Percentiles rank a stretch among this genome's conserved stretches.
phyloP scores from a whole-genome alignment of 176 grass and related monocot genomes.

The Tillandsia fasciculata region DNA sequence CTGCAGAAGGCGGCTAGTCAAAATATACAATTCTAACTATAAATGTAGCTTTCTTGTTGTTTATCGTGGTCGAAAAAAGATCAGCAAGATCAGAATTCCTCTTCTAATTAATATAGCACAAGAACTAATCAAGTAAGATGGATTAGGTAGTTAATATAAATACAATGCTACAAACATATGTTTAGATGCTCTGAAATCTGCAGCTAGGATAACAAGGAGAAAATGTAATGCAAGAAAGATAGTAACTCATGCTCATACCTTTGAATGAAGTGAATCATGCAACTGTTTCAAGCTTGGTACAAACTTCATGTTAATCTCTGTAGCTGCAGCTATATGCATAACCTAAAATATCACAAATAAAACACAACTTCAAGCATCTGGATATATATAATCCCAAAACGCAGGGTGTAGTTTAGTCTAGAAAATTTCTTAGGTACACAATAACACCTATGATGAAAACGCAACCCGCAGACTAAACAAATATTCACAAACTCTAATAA shows the following conservation, averaged over 20 bases:
- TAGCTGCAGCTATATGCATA: constrained; percentile 94
- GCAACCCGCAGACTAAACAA: background rate
- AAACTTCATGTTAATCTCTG: constrained; percentile 73
- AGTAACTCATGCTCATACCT: constrained; percentile 27
- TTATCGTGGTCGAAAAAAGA: no score
- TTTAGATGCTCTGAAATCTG: no score
- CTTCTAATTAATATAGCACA: no score
- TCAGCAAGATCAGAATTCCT: no score
- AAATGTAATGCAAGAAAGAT: no score
- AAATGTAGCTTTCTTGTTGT: no score
- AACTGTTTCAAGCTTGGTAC: constrained; percentile 79
- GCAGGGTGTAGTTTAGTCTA: background rate
- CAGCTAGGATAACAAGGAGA: no score
- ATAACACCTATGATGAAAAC: background rate
- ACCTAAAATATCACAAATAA: constrained; percentile 41
- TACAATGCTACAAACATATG: no score
- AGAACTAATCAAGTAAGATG: no score
- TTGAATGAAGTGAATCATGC: constrained; percentile 73
- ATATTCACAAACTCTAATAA: background rate
- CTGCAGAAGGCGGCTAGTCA: no score
- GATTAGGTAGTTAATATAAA: no score
- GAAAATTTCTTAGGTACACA: background rate
- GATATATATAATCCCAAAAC: background rate
- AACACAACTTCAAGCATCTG: background rate
- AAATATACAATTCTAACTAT: no score